Evolutionary conservation across 2,329 filamentous ascomycete genomes (phyloP).

Genomic region (Amauroascus niger): DNA sequence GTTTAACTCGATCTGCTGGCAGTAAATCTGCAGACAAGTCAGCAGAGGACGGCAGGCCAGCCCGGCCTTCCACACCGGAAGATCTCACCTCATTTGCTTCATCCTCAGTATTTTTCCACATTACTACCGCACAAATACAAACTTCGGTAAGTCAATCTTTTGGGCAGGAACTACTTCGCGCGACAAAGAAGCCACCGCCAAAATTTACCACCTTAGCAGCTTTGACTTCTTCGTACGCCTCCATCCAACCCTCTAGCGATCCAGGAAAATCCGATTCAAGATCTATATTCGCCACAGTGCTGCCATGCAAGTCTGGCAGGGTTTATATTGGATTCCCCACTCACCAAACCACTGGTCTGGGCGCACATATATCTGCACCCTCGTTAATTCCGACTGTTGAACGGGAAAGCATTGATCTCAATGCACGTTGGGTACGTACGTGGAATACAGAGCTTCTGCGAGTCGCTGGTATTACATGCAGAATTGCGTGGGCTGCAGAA

Average conservation of each 20-base stretch:
- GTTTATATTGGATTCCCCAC: conserved; percentile 98
- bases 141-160: conserved; percentile 66
- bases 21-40: conserved; percentile 37
- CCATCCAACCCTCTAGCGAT: conserved; percentile 56
- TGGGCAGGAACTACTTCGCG: conserved; percentile 77
- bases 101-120: conserved; percentile 77
- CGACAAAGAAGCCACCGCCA: conserved; percentile 93
- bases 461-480: conserved; percentile 78
- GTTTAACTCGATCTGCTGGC: conserved; percentile 53
- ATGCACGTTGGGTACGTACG: conserved; percentile 83
- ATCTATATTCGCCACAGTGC: conserved; percentile 80
- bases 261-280: conserved; percentile 29
- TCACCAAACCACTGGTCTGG: conserved; percentile 87
- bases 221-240: conserved; percentile 83
- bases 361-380: conserved; percentile 88
- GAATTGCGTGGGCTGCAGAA: conserved; percentile 78
- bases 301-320: conserved; percentile 79
- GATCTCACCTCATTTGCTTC: conserved; percentile 62
- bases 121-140: conserved; percentile 72
- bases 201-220: conserved; percentile 78
- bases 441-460: conserved; percentile 95
- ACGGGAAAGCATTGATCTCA: conserved; percentile 90
- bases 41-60: conserved; percentile 42
- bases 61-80: conserved; percentile 54
- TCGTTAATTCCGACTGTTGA: conserved; percentile 97